Conservation (phyloP, 73 alveolate species). For the Tetrahymena malaccensis region DNA sequence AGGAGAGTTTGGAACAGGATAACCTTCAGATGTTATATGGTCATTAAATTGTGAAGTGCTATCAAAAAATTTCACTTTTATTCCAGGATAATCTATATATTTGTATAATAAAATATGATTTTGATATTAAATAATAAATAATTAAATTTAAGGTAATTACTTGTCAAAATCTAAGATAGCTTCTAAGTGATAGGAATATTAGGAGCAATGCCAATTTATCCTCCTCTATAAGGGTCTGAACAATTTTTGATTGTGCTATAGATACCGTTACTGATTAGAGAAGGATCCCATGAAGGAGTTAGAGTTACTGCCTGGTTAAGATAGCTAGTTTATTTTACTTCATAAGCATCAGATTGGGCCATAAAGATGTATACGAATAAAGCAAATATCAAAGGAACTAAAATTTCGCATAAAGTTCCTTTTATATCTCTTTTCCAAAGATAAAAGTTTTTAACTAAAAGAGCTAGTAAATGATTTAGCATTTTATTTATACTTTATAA, state of each 20-base stretch:
- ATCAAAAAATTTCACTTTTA: not conserved
- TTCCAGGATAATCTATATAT: not conserved
- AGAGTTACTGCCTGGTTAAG: not conserved
- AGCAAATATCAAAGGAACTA: not conserved
- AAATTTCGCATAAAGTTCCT: not conserved
- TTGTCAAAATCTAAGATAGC: not conserved
- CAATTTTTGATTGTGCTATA: not conserved
- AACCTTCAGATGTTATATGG: not conserved
- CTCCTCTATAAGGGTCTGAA: not conserved
- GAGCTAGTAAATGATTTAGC: not conserved
- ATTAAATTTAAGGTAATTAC: not conserved
- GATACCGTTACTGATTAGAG: not conserved
- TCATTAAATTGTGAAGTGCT: not conserved
- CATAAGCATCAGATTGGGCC: not conserved
- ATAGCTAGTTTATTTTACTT: not conserved
- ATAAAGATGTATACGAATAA: not conserved
- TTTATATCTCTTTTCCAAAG: not conserved
- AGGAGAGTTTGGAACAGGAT: not conserved
- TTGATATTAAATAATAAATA: too few species aligned
- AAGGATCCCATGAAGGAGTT: not conserved
- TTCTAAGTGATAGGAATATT: not conserved
- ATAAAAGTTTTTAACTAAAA: not conserved
- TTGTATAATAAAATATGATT: not conserved
- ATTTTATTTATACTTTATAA: not conserved
- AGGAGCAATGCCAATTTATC: not conserved